Base-by-base conservation (phyloP, 2,329 filamentous ascomycete species). In the Apiospora marii region DNA sequence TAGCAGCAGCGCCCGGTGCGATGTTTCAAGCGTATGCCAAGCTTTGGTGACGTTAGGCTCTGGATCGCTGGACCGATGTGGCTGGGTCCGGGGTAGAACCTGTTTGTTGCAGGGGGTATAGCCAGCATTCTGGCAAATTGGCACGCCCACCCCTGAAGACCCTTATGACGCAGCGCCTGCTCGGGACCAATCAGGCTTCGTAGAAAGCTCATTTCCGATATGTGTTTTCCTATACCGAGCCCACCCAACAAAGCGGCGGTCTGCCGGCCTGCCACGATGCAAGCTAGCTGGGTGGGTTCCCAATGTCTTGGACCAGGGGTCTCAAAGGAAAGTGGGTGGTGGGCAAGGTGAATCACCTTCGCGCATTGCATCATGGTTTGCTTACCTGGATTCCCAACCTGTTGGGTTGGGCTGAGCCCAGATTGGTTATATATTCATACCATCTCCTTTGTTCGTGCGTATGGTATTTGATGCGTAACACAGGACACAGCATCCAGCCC, bases 61-160 rank as follows among this genome's bases (percentile, higher is more conserved):
- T 64, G 13, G 12, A 41, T 41, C 34, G 37, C 34, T 64, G 16
- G 58, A 64, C 22, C 34, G 22, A 22, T 19, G 58, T 64, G 58
- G 58, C 58, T 64, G 58, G 58, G 58, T 64, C 58, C 34, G 58
- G 58, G 58, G 58, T 64, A 64, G 58, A 64, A 58, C 53, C 53
- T 58, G 53, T 58, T 58, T 58, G 27, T 58, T 58, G 53, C 53
- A 58, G 53, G 53, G 46, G 53, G 19, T 58, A 30, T 30, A 19
- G 53, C 27, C 34, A 37, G 34, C 16, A 41, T 64, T 64, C 34
- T 64, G 30, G 58, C 58, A 64, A 64, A 64, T 64, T 64, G 58
- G 30, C 34, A n/a, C 22, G 53, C 58, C 58, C 67, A 49, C 43
- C 67, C 43, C 44, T 69, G 67, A 49, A 69, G 44, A 69, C 67